Evolutionary conservation across 768 basidiomycete genomes (phyloP).

Genomic region (Termitomyces sp.): DNA sequence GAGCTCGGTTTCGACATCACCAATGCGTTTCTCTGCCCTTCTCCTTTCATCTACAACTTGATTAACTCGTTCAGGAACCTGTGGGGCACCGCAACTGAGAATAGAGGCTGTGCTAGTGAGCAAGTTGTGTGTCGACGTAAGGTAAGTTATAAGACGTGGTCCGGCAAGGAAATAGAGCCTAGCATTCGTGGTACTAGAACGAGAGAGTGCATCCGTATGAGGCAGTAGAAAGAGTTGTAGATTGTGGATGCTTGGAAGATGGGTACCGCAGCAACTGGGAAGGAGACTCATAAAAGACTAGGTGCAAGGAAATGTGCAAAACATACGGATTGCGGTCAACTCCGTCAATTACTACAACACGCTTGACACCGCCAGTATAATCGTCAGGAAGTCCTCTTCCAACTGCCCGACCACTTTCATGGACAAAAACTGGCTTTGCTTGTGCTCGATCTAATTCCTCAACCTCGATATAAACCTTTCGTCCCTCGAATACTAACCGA

Average conservation of each 20-base stretch:
- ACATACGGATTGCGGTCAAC: slow-evolving; percentile 76
- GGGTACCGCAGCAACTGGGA: slow-evolving; percentile 75
- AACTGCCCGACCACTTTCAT: slow-evolving; percentile 43
- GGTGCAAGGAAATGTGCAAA: neutral
- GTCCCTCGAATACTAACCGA: slow-evolving; percentile 61
- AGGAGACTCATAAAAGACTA: slow-evolving; percentile 9
- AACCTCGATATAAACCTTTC: slow-evolving; percentile 68
- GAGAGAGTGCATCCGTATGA: slow-evolving; percentile 59
- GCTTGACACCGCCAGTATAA: slow-evolving; percentile 69
- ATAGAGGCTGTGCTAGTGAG: slow-evolving; percentile 52
- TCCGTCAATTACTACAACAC: slow-evolving; percentile 80
- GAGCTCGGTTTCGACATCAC: slow-evolving; percentile 65
- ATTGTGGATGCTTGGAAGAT: slow-evolving; percentile 71
- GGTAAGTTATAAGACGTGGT: slow-evolving; percentile 61
- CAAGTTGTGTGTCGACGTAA: slow-evolving; percentile 50
- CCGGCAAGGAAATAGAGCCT: slow-evolving; percentile 84
- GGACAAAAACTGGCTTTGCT: slow-evolving; percentile 25
- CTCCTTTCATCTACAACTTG: slow-evolving; percentile 65
- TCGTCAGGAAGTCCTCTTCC: slow-evolving; percentile 62
- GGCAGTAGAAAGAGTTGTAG: slow-evolving; percentile 69
- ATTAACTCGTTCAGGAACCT: slow-evolving; percentile 62
- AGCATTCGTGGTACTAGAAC: slow-evolving; percentile 55
- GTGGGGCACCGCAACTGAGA: slow-evolving; percentile 62
- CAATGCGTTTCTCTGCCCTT: slow-evolving; percentile 58
- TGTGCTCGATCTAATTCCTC: slow-evolving; percentile 48